Conservation (phyloP, 441 rosid species). For the Bocquillonia castaneifolia region DNA sequence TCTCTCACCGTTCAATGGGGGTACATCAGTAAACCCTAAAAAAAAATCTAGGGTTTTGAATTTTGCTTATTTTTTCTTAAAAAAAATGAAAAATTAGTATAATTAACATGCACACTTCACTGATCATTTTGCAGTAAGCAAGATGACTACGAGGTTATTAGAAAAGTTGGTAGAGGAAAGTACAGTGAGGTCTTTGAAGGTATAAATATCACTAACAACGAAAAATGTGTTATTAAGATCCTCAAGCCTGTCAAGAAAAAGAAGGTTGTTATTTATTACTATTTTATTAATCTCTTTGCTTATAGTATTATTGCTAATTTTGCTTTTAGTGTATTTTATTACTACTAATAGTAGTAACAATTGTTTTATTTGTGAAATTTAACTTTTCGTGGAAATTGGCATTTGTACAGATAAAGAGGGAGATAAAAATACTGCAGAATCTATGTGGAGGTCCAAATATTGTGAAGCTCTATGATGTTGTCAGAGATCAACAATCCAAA, state of each 20-base stretch:
- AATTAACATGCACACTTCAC: neutral
- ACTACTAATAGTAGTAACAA: neutral
- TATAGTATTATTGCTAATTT: too few relatives aligned
- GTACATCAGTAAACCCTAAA: constrained; percentile 28
- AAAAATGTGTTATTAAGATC: constrained; percentile 81
- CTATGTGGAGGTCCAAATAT: constrained; percentile 85
- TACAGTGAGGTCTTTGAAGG: constrained; percentile 95
- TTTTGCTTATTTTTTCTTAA: neutral
- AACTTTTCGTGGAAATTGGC: too few relatives aligned
- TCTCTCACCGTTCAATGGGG: constrained; percentile 89
- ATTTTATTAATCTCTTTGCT: too few relatives aligned
- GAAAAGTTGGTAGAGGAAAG: constrained; percentile 92
- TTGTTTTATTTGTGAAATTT: constrained; percentile 23
- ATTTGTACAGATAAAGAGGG: constrained; percentile 96
- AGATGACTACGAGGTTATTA: constrained; percentile 89
- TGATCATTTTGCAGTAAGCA: constrained; percentile 59
- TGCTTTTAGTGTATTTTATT: too few relatives aligned
- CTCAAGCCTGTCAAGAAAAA: constrained; percentile 97
- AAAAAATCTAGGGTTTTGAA: neutral
- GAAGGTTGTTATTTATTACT: constrained; percentile 76
- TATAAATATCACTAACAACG: constrained; percentile 70
- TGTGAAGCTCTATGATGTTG: constrained; percentile 80
- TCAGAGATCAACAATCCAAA: constrained; percentile 91
- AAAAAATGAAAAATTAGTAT: neutral
- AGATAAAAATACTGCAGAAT: constrained; percentile 92